A percentile compares a stretch with the other conserved stretches of the same genome.
These are phyloP conservation scores for Euphorbia tirucalli DNA, from an alignment of 345 rosid genomes.

Conservation along the genomic window DNA sequence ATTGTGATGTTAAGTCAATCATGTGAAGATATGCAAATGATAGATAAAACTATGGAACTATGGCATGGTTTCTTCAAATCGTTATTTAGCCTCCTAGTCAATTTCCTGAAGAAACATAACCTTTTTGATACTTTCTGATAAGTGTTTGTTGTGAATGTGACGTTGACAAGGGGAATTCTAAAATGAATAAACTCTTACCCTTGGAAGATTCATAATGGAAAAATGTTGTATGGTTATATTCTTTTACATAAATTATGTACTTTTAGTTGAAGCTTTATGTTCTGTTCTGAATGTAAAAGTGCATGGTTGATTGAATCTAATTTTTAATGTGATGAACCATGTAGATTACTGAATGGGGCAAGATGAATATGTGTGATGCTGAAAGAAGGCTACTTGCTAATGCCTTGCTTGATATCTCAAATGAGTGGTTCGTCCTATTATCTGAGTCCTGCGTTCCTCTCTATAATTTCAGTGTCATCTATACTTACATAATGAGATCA, in stretches of 20 bases:
- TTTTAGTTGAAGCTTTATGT: neutral
- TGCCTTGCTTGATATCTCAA: conserved; percentile 82
- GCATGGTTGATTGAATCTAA: neutral
- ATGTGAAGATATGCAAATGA: too few relatives aligned
- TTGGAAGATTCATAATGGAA: neutral
- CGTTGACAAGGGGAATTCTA: too few relatives aligned
- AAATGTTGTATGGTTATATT: neutral
- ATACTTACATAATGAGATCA: conserved; percentile 61
- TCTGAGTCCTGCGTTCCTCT: conserved; percentile 97
- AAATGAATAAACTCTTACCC: too few relatives aligned
- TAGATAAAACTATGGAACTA: neutral
- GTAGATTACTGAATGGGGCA: conserved; percentile 94
- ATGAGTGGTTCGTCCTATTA: conserved; percentile 83
- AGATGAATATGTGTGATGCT: conserved; percentile 96
- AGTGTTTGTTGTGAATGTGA: neutral
- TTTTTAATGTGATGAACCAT: conserved; percentile 1
- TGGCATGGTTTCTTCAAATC: too few relatives aligned
- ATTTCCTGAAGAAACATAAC: neutral
- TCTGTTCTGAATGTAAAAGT: neutral
- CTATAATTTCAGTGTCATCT: conserved; percentile 63
- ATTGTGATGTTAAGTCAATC: neutral
- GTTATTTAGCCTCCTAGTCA: too few relatives aligned
- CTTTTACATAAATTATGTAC: neutral
- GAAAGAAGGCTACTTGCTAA: conserved; percentile 90
- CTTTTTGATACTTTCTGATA: neutral